phyloP scores from a whole-genome alignment of 345 rosid genomes.

The Camelina sativa region DNA sequence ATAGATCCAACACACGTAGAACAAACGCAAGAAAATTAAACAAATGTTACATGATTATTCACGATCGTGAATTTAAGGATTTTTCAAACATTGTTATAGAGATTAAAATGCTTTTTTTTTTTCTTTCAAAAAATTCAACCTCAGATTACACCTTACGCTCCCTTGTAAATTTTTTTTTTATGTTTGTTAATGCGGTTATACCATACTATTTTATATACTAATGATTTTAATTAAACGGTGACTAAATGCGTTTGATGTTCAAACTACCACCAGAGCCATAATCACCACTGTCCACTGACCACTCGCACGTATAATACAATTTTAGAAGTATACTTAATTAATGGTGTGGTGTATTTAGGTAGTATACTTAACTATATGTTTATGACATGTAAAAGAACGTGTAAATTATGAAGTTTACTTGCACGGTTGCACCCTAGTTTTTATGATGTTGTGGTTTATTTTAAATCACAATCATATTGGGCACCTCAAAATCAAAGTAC shows the following conservation, averaged over 20 bases:
- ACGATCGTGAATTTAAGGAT: neutral
- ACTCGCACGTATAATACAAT: neutral
- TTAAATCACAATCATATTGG: constrained; percentile 29
- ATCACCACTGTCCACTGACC: too few species aligned
- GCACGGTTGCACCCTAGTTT: constrained; percentile 36
- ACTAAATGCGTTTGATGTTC: constrained; percentile 1
- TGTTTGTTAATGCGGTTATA: neutral
- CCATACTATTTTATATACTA: neutral
- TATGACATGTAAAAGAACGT: constrained; percentile 5
- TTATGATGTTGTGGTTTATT: constrained; percentile 22
- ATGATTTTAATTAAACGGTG: neutral
- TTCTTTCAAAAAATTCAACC: neutral
- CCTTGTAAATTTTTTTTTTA: neutral
- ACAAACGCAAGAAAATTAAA: constrained; percentile 5
- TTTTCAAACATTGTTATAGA: neutral
- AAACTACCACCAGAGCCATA: constrained; percentile 18
- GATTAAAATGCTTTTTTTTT: neutral
- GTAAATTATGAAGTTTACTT: constrained; percentile 32
- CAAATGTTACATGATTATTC: neutral
- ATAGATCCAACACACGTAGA: neutral
- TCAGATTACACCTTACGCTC: neutral
- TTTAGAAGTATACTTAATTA: neutral
- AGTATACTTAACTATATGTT: too few species aligned
- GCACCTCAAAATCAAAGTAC: constrained; percentile 23
- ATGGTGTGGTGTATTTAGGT: constrained; percentile 7